Evolutionary conservation across 495 filamentous ascomycete genomes (phyloP), one percentile per base, ranked within the genome.

Genomic region (Podospora australis): DNA sequence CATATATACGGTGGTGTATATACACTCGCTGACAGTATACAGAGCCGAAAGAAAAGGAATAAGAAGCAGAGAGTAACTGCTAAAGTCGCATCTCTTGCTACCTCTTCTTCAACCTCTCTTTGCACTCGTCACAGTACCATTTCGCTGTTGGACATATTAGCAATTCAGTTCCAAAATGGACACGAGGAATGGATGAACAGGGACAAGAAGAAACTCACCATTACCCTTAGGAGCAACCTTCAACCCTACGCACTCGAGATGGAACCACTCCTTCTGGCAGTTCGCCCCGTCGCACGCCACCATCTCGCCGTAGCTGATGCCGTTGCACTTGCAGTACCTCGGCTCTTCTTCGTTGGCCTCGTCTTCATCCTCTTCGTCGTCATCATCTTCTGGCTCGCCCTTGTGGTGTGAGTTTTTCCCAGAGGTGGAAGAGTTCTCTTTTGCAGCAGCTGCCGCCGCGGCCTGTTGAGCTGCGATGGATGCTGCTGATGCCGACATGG

Each of bases 241-340:
- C 64, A 98, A 62, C 45, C 88, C 90, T 14, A 95, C 90, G 65
- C 92, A 98, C 30, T 82, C 83, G 34, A 98, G 63, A 75, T 98
- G 92, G 71, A 97, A 98, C 92, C 92, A 98, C 69, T 97, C 91
- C 52, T 80, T 77, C 51, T 82, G 78, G 69, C 92, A 98, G 21
- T 75, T 77, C 42, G 91, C 86, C 36, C 84, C 87, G 60, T 98
- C 92, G 55, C 92, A 98, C n/a, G 84, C 92, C 13, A 98, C 87
- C 92, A 98, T 98, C 68, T 95, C 87, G 17, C 92, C 92, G 59
- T 95, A 98, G 58, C 86, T 92, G 25, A 96, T 82, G 50, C 84
- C 79, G 54, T 96, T 87, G 64, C 92, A 98, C 66, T 89, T 88
- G 66, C 92, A 98, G 66, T 96, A 98, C 38, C 81, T 73, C 10